These are phyloP conservation scores for Venturiaceae sp. DNA, from an alignment of 2,329 filamentous ascomycete genomes.

Conservation along the genomic window DNA sequence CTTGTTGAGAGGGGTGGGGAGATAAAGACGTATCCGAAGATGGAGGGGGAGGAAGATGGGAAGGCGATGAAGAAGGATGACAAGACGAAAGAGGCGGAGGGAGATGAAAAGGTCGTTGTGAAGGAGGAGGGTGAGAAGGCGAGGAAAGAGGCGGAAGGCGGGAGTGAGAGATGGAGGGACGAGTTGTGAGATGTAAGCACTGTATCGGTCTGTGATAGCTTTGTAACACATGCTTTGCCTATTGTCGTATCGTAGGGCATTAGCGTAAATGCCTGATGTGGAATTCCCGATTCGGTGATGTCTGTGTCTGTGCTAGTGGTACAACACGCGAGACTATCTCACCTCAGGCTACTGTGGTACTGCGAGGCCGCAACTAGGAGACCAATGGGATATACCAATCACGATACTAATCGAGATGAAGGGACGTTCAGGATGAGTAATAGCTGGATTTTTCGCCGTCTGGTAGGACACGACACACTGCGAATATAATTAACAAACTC, in stretches of 20 bases:
- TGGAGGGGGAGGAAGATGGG: background rate
- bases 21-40: too few relatives aligned
- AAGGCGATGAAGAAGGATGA: background rate
- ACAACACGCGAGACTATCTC: too few relatives aligned
- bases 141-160: background rate
- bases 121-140: background rate
- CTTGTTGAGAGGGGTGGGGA: background rate
- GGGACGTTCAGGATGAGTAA: too few relatives aligned
- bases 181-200: background rate
- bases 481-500: background rate
- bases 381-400: background rate
- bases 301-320: too few relatives aligned
- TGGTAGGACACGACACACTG: too few relatives aligned
- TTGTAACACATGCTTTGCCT: background rate
- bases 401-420: too few relatives aligned
- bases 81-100: background rate
- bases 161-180: background rate
- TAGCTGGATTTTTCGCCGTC: too few relatives aligned
- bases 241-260: too few relatives aligned
- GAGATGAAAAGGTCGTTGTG: background rate
- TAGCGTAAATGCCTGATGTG: too few relatives aligned
- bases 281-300: too few relatives aligned
- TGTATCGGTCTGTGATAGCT: background rate
- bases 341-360: background rate
- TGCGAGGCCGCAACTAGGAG: background rate